phyloP scores from a whole-genome alignment of 345 rosid species.

The Psidium guajava region DNA sequence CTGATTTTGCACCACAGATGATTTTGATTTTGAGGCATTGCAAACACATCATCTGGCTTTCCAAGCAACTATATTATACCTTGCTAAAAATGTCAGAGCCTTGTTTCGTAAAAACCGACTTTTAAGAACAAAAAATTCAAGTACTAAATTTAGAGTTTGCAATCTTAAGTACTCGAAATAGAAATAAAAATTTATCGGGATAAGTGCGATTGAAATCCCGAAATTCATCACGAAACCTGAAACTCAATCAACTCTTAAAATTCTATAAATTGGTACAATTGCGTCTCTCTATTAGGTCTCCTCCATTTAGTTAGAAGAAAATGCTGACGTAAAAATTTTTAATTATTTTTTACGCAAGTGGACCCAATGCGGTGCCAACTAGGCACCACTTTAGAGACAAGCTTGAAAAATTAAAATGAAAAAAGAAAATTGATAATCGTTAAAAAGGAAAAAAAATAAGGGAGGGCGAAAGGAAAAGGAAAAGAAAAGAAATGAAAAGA shows the following conservation, averaged over 20 bases:
- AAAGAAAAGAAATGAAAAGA: fast-evolving
- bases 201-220: fast-evolving
- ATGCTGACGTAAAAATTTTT: no score
- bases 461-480: neutral
- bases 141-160: neutral
- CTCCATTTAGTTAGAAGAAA: neutral
- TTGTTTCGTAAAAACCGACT: neutral
- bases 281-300: neutral
- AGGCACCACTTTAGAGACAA: neutral
- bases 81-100: neutral
- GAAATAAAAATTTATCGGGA: neutral
- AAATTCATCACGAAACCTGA: neutral
- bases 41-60: neutral
- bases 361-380: neutral
- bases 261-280: neutral
- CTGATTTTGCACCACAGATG: neutral
- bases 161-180: neutral
- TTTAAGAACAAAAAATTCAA: neutral
- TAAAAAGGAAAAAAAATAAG: neutral
- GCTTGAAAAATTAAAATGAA: neutral
- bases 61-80: neutral
- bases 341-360: neutral
- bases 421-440: neutral
- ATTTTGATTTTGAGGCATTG: neutral
- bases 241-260: neutral